Evolutionary conservation across 2,329 filamentous ascomycete genomes (phyloP).

Genomic region (Pseudopyrenochaeta lycopersici): DNA sequence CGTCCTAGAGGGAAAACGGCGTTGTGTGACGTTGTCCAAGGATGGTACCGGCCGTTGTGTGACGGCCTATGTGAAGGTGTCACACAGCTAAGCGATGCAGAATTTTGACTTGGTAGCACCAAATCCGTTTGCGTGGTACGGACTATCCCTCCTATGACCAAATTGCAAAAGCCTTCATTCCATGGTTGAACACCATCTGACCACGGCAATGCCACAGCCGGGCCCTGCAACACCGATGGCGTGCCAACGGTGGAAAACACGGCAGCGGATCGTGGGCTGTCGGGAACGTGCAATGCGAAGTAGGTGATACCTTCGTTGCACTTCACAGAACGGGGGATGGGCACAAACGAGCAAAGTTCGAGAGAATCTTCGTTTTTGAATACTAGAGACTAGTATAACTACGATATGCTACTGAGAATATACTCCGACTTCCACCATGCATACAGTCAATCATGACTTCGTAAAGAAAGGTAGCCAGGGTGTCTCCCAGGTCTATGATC

Average conservation of each 20-base stretch:
- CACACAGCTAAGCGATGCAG: background rate
- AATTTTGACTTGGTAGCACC: background rate
- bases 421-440: background rate
- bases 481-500: constrained; percentile 4
- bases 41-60: background rate
- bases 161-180: background rate
- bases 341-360: background rate
- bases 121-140: background rate
- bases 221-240: background rate
- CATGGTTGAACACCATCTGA: background rate
- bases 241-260: background rate
- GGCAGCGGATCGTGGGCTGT: background rate
- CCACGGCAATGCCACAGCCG: background rate
- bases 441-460: constrained; percentile 10
- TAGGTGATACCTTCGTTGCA: background rate
- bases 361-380: background rate
- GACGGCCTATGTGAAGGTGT: background rate
- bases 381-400: background rate
- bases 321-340: background rate
- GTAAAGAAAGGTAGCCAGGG: constrained; percentile 8
- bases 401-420: background rate
- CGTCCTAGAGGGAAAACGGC: background rate
- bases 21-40: background rate
- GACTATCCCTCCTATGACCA: background rate
- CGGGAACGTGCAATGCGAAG: background rate